Base-by-base conservation (phyloP, 2,329 filamentous ascomycete species). In the Diaporthe sp. region DNA sequence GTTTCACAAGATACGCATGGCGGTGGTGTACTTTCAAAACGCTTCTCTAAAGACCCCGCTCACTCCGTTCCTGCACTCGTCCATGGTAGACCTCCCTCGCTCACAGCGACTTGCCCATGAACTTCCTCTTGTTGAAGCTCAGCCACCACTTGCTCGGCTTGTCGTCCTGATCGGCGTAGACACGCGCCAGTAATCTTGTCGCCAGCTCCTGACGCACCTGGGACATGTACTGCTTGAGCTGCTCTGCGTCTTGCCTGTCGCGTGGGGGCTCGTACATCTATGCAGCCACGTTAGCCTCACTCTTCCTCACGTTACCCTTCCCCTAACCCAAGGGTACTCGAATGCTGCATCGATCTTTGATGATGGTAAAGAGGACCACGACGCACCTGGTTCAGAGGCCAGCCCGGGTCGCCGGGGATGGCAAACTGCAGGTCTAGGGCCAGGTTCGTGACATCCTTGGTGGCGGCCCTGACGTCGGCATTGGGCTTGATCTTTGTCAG, bases 51-150 rank as follows among this genome's bases (percentile, higher is more conserved):
- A 73, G 15, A 20, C 28, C 44, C 28, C 22, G 34, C 34, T 42
- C 37, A 39, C 58, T 31, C 60, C 3, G 4, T 10, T 20, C 25
- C 37, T 4, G 31, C 37, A 37, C 68, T 31, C 22, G 57, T 34
- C 61, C 17, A 39, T 47, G 15, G 9, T 15, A 37, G 47, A 6
- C 20, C 15, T 25, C 34, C 28, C 53, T 84, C 88, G 95, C 86
- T 84, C 88, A 96, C 86, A 97, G 87, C 79, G 91, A 91, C 92
- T 98, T 98, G 84, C 96, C 96, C 97, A 99, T 98, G 84, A 99
- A 99, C 92, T 98, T 98, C 87, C 97, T 93, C 92, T 98, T 98
- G 72, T 94, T 95, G 85, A 98, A 99, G 89, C 97, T 98, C 84
- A 99, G 86, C 97, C 97, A 99, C 95, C 96, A 98, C 92, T 97